Percentiles rank a stretch among this genome's conserved stretches.
Conservation (phyloP, 2,329 filamentous ascomycete genomes). For the Pseudogymnoascus destructans region DNA sequence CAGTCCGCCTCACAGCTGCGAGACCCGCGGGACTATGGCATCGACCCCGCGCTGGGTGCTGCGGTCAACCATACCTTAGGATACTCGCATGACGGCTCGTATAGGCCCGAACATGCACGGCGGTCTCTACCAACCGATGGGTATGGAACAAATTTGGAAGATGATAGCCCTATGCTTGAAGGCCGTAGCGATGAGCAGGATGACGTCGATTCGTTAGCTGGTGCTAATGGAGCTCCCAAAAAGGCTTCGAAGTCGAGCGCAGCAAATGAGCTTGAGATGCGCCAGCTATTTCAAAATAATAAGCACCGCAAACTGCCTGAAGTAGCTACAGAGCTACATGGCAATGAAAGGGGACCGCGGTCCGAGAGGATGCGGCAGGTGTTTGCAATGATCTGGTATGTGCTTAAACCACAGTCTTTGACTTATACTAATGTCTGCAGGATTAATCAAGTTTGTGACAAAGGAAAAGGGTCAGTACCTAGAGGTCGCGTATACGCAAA, state of each 20-base stretch:
- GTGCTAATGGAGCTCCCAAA: constrained; percentile 36
- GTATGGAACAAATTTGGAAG: constrained; percentile 43
- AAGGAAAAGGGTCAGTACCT: constrained; percentile 75
- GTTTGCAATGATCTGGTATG: constrained; percentile 80
- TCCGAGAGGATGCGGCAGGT: constrained; percentile 75
- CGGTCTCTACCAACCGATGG: constrained; percentile 43
- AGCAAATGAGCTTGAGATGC: constrained; percentile 70
- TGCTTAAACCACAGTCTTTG: constrained; percentile 12
- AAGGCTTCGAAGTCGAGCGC: constrained; percentile 54
- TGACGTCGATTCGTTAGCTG: constrained; percentile 40
- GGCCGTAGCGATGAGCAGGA: constrained; percentile 41
- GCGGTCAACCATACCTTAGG: constrained; percentile 33
- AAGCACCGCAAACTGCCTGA: constrained; percentile 54
- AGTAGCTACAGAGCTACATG: constrained; percentile 62
- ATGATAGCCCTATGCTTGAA: constrained; percentile 46
- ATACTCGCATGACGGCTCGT: constrained; percentile 32
- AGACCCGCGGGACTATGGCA: constrained; percentile 34
- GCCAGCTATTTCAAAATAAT: constrained; percentile 59
- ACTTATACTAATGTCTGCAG: constrained; percentile 29
- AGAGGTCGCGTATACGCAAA: constrained; percentile 88
- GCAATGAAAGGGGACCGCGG: constrained; percentile 66
- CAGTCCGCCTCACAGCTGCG: constrained; percentile 44
- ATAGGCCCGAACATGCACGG: constrained; percentile 26
- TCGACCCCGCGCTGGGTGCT: constrained; percentile 37
- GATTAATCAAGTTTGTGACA: constrained; percentile 60